Base-by-base conservation (phyloP, 2,329 filamentous ascomycete species). In the Grosmannia serpens region DNA sequence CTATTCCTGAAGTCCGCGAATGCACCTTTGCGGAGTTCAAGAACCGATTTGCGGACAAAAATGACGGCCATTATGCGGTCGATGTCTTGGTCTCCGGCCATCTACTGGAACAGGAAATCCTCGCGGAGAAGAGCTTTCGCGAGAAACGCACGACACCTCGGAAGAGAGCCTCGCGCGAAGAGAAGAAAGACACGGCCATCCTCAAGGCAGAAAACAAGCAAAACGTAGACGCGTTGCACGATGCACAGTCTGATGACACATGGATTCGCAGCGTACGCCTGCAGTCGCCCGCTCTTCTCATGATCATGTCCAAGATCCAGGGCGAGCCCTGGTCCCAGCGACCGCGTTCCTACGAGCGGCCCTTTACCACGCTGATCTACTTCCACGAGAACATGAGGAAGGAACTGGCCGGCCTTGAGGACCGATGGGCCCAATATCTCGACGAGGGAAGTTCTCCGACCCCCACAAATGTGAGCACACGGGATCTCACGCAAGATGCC, bases 11-110 rank as follows among this genome's bases (percentile, higher is more conserved):
- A 60, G 69, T 73, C 4, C 53, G 54, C 13, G 51, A 46, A 3
- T 53, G 31, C 57, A 72, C 71, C 64, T 75, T 74, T 58, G 72
- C 74, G 61, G 69, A 71, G 63, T 76, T 74, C 67, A 76, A 75
- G 64, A 76, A 76, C 61, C 57, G 55, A 9, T 59, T 54, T 10
- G 26, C 26, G 29, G 22, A 20, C 22, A 33, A 46, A 67, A 71
- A 54, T 73, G 71, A 61, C 64, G 70, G 22, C 29, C 68, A 71
- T 24, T 71, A 73, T 58, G 71, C 71, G 33, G 67, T 75, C 26
- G 73, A 75, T 1, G 73, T 73, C 17, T 67, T 75, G 24, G 35
- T n/a, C 35, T 61, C 24, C 56, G 61, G 38, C 50, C 58, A 4
- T 59, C 59, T 55, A 55, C 60, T 35, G 55, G 47, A 46, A 41